Evolutionary conservation across 108 stramenopile genomes (phyloP), one percentile per base, ranked within the genome.

Genomic region (Cyclotella atomus): DNA sequence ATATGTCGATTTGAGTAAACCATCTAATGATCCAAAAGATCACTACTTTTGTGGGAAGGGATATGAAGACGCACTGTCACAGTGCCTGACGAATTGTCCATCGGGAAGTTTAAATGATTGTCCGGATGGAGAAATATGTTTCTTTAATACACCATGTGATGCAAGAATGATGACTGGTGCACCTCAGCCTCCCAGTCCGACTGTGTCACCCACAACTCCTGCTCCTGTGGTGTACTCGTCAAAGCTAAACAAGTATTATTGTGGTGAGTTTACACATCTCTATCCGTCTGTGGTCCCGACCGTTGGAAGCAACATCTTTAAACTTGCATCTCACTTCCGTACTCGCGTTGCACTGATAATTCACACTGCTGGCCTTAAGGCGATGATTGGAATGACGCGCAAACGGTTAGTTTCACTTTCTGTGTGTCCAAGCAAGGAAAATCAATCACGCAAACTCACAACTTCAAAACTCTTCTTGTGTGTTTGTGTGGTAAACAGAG

Each of bases 211-310:
- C 0, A 80, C 72, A 28, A 80, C 79, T 32, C 79, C 79, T 8
- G 67, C 61, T 34, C 79, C 72, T 1, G 79, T 80, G 53, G 62
- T 52, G 17, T 73, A 63, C 56, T 19, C 45, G 32, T 63, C 50
- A 25, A 80, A 80, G 53, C 28, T 80, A 57, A 80, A 80, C 20
- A 80, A 80, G 66, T 80, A 80, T 56, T 80, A 68, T 32, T 80
- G 79, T 41, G 79, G 79, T 8, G n/a, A n/a, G n/a, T n/a, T n/a
- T n/a, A n/a, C n/a, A n/a, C n/a, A n/a, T n/a, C n/a, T n/a, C n/a
- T n/a, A n/a, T n/a, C n/a, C n/a, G n/a, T n/a, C n/a, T n/a, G n/a
- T n/a, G n/a, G n/a, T n/a, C n/a, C n/a, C n/a, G n/a, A n/a, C n/a
- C n/a, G n/a, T n/a, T n/a, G n/a, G n/a, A n/a, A n/a, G n/a, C n/a